Percentiles rank a stretch among this genome's conserved stretches.
Evolutionary conservation across 2,329 filamentous ascomycete genomes (phyloP).

Genomic region (Canariomyces notabilis): DNA sequence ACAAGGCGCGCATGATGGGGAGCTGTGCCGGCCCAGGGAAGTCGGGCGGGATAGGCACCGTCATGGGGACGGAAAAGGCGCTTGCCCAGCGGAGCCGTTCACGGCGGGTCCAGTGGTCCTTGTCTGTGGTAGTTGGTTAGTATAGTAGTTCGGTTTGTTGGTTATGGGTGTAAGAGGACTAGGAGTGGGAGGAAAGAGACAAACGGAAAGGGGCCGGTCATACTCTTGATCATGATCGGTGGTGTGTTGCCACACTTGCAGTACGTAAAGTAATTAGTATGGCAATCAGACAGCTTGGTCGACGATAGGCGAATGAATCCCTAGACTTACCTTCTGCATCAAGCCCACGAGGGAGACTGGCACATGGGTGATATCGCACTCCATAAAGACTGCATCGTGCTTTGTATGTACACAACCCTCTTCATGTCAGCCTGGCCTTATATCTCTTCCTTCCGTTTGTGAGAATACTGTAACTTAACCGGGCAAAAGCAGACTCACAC

Average conservation of each 20-base stretch:
- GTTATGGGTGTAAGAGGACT: too few species aligned
- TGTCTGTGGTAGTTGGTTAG: conserved; percentile 28
- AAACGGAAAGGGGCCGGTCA: conserved; percentile 10
- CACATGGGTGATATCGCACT: conserved; percentile 31
- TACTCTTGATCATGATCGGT: conserved; percentile 36
- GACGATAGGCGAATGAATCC: not conserved
- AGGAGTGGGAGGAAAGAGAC: too few species aligned
- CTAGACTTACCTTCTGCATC: conserved; percentile 31
- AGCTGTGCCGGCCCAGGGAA: conserved; percentile 36
- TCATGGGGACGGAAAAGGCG: conserved; percentile 33
- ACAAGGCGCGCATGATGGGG: conserved; percentile 32
- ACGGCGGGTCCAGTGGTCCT: conserved; percentile 33
- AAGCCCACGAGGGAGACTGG: conserved; percentile 37
- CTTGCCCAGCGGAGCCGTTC: conserved; percentile 34
- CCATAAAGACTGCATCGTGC: conserved; percentile 30
- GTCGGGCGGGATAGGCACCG: conserved; percentile 26
- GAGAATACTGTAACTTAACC: too few species aligned
- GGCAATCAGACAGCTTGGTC: not conserved
- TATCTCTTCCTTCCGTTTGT: too few species aligned
- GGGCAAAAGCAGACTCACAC: conserved; percentile 31
- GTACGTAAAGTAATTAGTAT: not conserved
- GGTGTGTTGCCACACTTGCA: conserved; percentile 32
- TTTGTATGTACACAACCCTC: conserved; percentile 12
- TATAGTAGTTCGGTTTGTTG: not conserved
- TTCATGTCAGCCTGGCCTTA: not conserved